A percentile compares a stretch with the other conserved stretches of the same genome.
These are phyloP conservation scores for Gloeostereum incarnatum DNA, from an alignment of 768 basidiomycete species.

Conservation along the genomic window DNA sequence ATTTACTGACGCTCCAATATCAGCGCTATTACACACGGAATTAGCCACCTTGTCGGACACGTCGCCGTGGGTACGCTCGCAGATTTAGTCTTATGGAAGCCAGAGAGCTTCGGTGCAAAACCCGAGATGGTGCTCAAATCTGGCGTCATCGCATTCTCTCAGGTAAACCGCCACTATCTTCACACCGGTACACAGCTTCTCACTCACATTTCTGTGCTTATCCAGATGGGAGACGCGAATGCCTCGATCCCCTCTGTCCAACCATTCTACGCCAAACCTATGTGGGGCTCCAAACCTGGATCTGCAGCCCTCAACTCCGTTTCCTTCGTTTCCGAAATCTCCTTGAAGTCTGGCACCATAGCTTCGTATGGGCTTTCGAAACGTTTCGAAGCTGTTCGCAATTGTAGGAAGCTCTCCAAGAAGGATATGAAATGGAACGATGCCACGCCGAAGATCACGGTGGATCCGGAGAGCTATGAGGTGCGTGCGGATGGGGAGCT, in stretches of 20 bases:
- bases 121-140: conserved; percentile 95
- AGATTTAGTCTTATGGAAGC: conserved; percentile 94
- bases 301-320: conserved; percentile 82
- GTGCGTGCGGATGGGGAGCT: conserved; percentile 76
- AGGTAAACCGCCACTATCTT: conserved; percentile 33
- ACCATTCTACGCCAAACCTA: conserved; percentile 76
- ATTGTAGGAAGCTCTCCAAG: conserved; percentile 72
- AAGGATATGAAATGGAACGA: conserved; percentile 93
- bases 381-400: conserved; percentile 61
- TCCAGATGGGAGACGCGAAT: conserved; percentile 93
- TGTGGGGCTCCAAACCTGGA: conserved; percentile 82
- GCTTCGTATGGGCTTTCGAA: conserved; percentile 65
- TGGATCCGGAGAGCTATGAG: conserved; percentile 90
- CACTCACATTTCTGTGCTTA: not conserved
- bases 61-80: conserved; percentile 77
- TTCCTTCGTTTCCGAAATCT: conserved; percentile 75
- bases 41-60: conserved; percentile 80
- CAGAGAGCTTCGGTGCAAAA: conserved; percentile 85
- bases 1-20: not conserved
- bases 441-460: conserved; percentile 69
- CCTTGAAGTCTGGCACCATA: conserved; percentile 50
- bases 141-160: conserved; percentile 86
- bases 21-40: conserved; percentile 92
- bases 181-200: not conserved
- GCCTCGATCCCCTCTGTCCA: conserved; percentile 95